Conservation (phyloP, 495 filamentous ascomycete species). For the Podospora tetraspora region DNA sequence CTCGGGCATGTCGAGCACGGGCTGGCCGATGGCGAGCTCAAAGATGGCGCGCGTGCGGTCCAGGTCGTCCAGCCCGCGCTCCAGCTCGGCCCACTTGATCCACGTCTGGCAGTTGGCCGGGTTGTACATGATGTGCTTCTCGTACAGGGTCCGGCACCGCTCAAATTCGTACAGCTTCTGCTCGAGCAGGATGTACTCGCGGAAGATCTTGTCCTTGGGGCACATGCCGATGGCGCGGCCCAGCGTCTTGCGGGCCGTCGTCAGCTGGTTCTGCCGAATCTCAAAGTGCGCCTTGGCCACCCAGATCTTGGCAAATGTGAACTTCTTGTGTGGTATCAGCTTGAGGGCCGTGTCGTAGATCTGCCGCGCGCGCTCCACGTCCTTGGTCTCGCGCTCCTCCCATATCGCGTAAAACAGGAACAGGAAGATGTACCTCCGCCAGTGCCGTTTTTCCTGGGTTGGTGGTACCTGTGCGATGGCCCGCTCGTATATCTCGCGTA, state of each 20-base stretch:
- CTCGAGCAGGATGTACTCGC: conserved; percentile 88
- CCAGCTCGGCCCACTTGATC: conserved; percentile 91
- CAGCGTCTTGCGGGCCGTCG: conserved; percentile 76
- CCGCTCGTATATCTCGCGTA: conserved; percentile 90
- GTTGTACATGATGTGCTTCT: conserved; percentile 91
- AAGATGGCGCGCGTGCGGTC: conserved; percentile 87
- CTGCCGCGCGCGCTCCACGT: conserved; percentile 74
- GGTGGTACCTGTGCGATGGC: conserved; percentile 95
- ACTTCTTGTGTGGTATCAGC: conserved; percentile 90
- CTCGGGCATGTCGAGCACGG: conserved; percentile 93
- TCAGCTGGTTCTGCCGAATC: conserved; percentile 76
- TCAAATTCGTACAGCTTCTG: conserved; percentile 87
- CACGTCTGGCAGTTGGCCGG: conserved; percentile 83
- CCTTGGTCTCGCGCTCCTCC: conserved; percentile 82
- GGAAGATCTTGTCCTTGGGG: conserved; percentile 92
- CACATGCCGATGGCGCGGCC: conserved; percentile 89
- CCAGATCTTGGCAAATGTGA: conserved; percentile 98
- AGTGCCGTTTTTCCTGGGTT: conserved; percentile 94
- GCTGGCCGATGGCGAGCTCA: conserved; percentile 81
- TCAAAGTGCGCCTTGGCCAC: conserved; percentile 90
- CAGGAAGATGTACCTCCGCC: conserved; percentile 94
- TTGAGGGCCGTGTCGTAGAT: conserved; percentile 86
- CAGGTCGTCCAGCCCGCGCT: conserved; percentile 81
- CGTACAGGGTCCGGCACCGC: conserved; percentile 83
- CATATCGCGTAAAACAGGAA: conserved; percentile 97